Percentiles rank a stretch among this genome's conserved stretches.
Evolutionary conservation across 31 red algal species (phyloP).

Genomic region (Odonthalia washingtoniensis): DNA sequence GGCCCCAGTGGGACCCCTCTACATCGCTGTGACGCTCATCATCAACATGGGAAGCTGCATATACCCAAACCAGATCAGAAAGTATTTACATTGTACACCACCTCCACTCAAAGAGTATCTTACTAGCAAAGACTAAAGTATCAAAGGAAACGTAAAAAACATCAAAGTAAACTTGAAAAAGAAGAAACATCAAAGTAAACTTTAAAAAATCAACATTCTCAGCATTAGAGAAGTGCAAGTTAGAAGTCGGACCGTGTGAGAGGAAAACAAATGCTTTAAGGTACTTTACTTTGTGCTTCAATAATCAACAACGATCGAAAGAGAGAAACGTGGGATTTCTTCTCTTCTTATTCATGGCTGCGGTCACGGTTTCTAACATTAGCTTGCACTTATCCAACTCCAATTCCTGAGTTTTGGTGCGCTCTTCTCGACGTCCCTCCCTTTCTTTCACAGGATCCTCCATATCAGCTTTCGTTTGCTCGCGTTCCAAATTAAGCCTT

Average conservation of each 20-base stretch:
- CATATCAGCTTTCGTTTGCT: background rate
- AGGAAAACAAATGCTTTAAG: too few species aligned
- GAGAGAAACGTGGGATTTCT: too few species aligned
- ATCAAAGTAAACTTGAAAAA: too few species aligned
- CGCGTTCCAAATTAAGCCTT: constrained; percentile 12
- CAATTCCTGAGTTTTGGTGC: background rate
- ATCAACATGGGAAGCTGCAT: constrained; percentile 13
- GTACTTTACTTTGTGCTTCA: too few species aligned
- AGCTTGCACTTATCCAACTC: background rate
- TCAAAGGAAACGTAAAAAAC: too few species aligned
- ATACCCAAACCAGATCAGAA: background rate
- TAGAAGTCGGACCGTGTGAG: too few species aligned
- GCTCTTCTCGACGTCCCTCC: constrained; percentile 5
- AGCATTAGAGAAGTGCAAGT: too few species aligned
- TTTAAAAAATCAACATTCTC: too few species aligned
- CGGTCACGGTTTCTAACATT: background rate
- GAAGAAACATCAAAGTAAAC: too few species aligned
- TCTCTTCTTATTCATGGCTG: too few species aligned
- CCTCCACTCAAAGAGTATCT: background rate
- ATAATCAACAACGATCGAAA: too few species aligned
- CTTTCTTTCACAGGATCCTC: background rate
- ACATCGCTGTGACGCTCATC: background rate
- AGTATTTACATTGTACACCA: background rate
- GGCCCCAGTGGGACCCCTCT: background rate
- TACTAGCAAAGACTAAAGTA: background rate